Base-by-base conservation (phyloP, 148 eudicot genomes). In the Fagopyrum tataricum region DNA sequence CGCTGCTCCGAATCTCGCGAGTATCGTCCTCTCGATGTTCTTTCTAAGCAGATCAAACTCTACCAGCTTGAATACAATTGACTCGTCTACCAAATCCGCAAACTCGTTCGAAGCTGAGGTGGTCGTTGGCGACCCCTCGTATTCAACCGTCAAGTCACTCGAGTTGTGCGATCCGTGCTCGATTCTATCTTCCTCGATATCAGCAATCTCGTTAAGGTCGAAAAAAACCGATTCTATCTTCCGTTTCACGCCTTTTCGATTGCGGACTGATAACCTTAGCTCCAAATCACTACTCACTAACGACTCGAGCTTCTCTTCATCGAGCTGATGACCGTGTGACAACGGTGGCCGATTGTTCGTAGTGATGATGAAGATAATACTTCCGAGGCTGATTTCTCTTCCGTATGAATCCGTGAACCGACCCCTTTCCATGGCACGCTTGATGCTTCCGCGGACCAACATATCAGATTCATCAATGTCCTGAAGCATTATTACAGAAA, bases 331-430 rank as follows among this genome's bases (percentile, higher is more conserved):
- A 1, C 79, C 81, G 20, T 58, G 55, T 9, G 72, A 66, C 20
- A 72, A 24, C 5, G 78, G 81, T 11, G 52, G 53, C 75, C 76
- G 72, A 1, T 78, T 79, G 8, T 84, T 80, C n/a, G 82, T 75
- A 0, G 99, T 90, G 21, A 95, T 76, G 21, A 95, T 59, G 76
- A 95, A 95, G 44, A 90, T 75, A 20, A 93, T 83, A 82, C 92
- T 95, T 0, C 99, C 92, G 0, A 95, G 92, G 56, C 92, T 85
- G 74, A 91, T 90, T 53, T 95, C 99, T 4, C 99, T 93, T 20
- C 99, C 94, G 55, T 91, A 87, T 67, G 99, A 92, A 77, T 95
- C 97, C 0, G 85, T 77, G 31, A 95, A 82, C 49, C 94, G 81
- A 3, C 99, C 97, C 75, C 90, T 82, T 44, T 95, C 97, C 83